Percentiles rank a stretch among this genome's conserved stretches.
Evolutionary conservation across 2,329 filamentous ascomycete genomes (phyloP).

Genomic region (Penicillium carneum): DNA sequence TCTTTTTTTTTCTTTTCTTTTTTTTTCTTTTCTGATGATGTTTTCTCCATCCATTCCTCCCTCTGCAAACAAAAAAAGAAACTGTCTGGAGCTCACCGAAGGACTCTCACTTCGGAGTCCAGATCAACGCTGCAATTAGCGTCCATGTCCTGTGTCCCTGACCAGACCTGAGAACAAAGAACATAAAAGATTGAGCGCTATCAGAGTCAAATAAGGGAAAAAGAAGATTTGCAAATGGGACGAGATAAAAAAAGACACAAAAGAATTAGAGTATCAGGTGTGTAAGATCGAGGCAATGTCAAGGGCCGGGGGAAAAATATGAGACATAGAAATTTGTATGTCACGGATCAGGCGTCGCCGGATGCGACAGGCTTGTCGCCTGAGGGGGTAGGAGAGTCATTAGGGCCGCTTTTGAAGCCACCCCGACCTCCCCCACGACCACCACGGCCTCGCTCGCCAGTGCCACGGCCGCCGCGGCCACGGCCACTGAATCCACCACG

Average conservation of each 20-base stretch:
- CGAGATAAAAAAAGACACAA: slow-evolving; percentile 32
- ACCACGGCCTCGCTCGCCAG: slow-evolving; percentile 63
- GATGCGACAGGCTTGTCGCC: slow-evolving; percentile 48
- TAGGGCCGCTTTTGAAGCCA: slow-evolving; percentile 62
- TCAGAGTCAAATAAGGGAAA: slow-evolving; percentile 27
- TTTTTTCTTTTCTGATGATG: slow-evolving; percentile 25
- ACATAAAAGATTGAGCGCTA: slow-evolving; percentile 6
- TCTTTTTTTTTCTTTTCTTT: slow-evolving; percentile 28
- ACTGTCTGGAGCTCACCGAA: slow-evolving; percentile 9
- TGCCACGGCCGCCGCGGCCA: slow-evolving; percentile 57
- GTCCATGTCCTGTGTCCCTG: not conserved
- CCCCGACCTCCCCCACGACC: slow-evolving; percentile 64
- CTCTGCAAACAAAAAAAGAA: slow-evolving; percentile 19
- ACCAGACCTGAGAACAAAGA: slow-evolving; percentile 10
- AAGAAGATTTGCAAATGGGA: slow-evolving; percentile 35
- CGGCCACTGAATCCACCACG: slow-evolving; percentile 66
- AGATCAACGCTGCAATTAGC: slow-evolving; percentile 5
- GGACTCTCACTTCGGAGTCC: slow-evolving; percentile 6
- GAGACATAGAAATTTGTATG: slow-evolving; percentile 21
- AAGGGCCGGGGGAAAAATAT: slow-evolving; percentile 27
- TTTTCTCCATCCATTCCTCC: slow-evolving; percentile 23
- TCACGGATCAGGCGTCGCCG: slow-evolving; percentile 42
- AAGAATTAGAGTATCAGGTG: slow-evolving; percentile 41
- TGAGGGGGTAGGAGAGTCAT: slow-evolving; percentile 45
- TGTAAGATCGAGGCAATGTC: slow-evolving; percentile 25